phyloP scores from a whole-genome alignment of 441 rosid genomes.

The Adansonia grandidieri region DNA sequence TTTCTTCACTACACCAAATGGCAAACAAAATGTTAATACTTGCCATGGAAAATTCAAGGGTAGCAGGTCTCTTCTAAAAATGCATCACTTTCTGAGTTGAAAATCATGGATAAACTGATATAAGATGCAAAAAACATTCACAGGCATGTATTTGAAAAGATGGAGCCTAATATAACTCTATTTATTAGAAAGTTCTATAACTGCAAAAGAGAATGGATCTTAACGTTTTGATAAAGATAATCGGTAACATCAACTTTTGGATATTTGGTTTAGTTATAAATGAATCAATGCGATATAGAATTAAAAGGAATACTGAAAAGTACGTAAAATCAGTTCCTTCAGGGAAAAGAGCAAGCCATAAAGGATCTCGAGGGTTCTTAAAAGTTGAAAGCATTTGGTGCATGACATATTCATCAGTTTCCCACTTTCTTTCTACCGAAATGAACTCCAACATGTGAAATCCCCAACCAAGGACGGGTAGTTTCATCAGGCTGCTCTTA shows the following conservation, averaged over 20 bases:
- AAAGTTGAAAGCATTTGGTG: constrained; percentile 69
- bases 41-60: neutral
- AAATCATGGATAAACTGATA: neutral
- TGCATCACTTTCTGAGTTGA: neutral
- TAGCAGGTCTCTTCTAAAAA: neutral
- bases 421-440: constrained; percentile 95
- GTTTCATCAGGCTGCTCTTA: constrained; percentile 92
- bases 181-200: neutral
- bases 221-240: neutral
- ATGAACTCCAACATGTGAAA: constrained; percentile 93
- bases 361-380: constrained; percentile 75
- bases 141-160: neutral
- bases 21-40: constrained; percentile 22
- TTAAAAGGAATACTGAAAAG: constrained; percentile 24
- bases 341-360: constrained; percentile 98
- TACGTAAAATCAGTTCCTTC: constrained; percentile 99
- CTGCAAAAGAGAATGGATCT: neutral
- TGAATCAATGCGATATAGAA: neutral
- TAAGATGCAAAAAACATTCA: neutral
- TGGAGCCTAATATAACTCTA: neutral
- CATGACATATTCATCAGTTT: constrained; percentile 73
- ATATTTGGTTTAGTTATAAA: neutral
- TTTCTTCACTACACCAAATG: constrained; percentile 68
- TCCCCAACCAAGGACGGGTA: constrained; percentile 96
- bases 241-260: neutral